Conservation (phyloP, 2,329 filamentous ascomycete species). For the Sclerotinia glacialis region DNA sequence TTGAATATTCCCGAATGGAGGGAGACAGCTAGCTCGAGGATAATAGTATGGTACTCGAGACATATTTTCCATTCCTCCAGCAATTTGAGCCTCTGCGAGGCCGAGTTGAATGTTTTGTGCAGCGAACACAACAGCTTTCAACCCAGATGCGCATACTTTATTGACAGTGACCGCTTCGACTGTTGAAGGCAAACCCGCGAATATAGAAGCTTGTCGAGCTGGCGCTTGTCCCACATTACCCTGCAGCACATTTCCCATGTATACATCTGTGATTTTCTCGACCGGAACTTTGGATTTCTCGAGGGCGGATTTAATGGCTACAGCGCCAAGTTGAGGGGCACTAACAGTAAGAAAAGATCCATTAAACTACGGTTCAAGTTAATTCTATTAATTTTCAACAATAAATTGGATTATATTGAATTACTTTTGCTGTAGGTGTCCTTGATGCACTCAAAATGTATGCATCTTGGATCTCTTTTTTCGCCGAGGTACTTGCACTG, state of each 20-base stretch:
- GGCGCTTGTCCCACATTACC: constrained; percentile 83
- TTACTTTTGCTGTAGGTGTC: constrained; percentile 84
- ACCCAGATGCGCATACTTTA: constrained; percentile 94
- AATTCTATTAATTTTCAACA: background rate
- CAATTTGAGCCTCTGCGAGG: constrained; percentile 80
- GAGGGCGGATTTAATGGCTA: constrained; percentile 87
- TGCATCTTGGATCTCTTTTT: constrained; percentile 76
- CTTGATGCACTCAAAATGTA: constrained; percentile 90
- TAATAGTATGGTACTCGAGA: constrained; percentile 88
- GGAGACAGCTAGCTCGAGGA: constrained; percentile 74
- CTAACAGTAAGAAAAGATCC: constrained; percentile 80
- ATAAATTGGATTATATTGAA: constrained; percentile 40
- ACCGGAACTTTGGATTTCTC: constrained; percentile 80
- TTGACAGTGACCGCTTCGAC: constrained; percentile 92
- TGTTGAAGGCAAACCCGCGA: constrained; percentile 76
- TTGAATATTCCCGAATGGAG: constrained; percentile 82
- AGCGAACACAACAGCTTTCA: constrained; percentile 87
- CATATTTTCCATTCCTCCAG: constrained; percentile 99
- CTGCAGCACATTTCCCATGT: constrained; percentile 95
- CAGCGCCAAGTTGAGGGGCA: constrained; percentile 83
- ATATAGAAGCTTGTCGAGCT: constrained; percentile 84
- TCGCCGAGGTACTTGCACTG: constrained; percentile 46
- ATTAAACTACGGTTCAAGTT: constrained; percentile 69
- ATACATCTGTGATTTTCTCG: constrained; percentile 83
- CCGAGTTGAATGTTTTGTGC: constrained; percentile 95